Conservation (phyloP, 176 grass and related monocot genomes). For the Bromus sterilis region DNA sequence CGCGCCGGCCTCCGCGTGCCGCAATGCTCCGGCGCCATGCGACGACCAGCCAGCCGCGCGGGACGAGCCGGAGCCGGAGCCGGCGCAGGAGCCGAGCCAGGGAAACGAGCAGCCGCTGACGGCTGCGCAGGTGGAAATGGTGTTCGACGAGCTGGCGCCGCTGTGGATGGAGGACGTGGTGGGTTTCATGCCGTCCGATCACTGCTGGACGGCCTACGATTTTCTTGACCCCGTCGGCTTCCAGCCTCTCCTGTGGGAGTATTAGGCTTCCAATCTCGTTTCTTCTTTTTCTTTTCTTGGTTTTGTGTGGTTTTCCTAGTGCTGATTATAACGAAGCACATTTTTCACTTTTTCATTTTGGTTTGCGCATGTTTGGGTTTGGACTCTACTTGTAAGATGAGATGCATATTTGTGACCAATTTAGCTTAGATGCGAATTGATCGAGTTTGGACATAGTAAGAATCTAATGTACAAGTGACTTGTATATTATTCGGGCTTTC, state of each 20-base stretch:
- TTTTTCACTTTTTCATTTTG: neutral
- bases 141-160: slow-evolving; percentile 59
- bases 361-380: neutral
- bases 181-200: slow-evolving; percentile 21
- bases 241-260: slow-evolving; percentile 45
- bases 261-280: neutral
- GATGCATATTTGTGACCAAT: neutral
- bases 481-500: neutral
- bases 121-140: slow-evolving; percentile 16
- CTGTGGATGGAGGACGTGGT: slow-evolving; percentile 47
- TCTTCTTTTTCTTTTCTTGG: neutral
- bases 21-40: neutral
- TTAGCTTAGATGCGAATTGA: neutral
- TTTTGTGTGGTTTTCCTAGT: neutral
- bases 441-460: neutral
- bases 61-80: neutral
- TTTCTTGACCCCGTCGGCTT: slow-evolving; percentile 10
- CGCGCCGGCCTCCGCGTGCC: neutral
- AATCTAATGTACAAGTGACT: neutral
- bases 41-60: neutral
- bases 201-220: slow-evolving; percentile 31
- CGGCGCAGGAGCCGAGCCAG: neutral
- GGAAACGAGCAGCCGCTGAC: neutral
- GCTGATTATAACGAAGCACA: neutral
- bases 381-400: neutral